phyloP scores from a whole-genome alignment of 345 rosid genomes.

The Eucalyptus dawsonii region DNA sequence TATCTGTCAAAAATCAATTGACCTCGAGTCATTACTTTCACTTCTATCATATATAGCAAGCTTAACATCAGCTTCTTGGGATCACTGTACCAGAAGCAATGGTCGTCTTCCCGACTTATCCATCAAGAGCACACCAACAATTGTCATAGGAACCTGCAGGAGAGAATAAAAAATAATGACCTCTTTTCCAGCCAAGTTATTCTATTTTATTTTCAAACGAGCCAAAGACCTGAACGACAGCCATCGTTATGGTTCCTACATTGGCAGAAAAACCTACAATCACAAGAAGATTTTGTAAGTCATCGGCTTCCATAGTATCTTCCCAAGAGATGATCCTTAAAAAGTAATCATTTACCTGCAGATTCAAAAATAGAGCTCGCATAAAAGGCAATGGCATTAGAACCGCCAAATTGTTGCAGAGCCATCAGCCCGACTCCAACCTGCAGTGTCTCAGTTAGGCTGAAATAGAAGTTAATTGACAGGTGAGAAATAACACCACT shows the following conservation, averaged over 20 bases:
- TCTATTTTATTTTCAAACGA: not conserved
- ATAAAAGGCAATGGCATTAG: conserved; percentile 23
- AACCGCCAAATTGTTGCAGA: conserved; percentile 81
- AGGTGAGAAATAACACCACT: not conserved
- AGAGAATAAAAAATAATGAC: not conserved
- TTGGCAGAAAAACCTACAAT: conserved; percentile 56
- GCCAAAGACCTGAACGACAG: conserved; percentile 51
- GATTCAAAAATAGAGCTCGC: conserved; percentile 24
- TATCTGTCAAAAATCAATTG: conserved; percentile 19
- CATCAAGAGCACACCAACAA: conserved; percentile 50
- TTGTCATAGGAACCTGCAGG: conserved; percentile 54
- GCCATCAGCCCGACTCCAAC: conserved; percentile 63
- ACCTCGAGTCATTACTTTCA: not conserved
- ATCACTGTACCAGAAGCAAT: conserved; percentile 45
- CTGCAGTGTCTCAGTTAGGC: not conserved
- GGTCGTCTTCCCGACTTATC: conserved; percentile 67
- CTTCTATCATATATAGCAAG: not conserved
- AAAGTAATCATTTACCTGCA: conserved; percentile 14
- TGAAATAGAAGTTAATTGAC: not conserved
- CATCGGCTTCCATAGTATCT: not conserved
- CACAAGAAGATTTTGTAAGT: not conserved
- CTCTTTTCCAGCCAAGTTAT: not conserved
- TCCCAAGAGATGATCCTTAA: not conserved
- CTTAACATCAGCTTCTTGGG: not conserved
- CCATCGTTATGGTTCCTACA: conserved; percentile 59